Evolutionary conservation across 2,329 filamentous ascomycete species (phyloP).

Genomic region (Colletotrichum lindemuthianum): DNA sequence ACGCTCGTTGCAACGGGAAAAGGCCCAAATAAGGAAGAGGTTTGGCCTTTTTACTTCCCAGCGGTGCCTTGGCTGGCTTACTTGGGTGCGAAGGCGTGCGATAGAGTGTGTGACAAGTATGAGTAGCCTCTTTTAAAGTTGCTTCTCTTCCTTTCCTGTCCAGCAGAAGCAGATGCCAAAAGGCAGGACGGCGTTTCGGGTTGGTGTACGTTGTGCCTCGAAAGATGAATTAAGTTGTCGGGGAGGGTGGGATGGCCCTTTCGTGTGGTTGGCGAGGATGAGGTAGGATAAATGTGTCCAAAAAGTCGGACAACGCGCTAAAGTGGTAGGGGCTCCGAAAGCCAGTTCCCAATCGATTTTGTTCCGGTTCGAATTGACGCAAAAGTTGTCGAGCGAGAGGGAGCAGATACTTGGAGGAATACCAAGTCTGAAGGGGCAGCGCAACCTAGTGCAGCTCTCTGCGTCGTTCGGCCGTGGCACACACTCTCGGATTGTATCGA

Average conservation of each 20-base stretch:
- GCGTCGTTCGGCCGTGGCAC: conserved; percentile 21
- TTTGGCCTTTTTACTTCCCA: conserved; percentile 5
- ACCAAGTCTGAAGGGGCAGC: too few species aligned
- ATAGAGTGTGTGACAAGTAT: neutral
- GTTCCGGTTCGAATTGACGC: neutral
- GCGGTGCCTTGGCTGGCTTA: conserved; percentile 3
- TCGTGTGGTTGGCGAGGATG: conserved; percentile 3
- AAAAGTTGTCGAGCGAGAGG: neutral
- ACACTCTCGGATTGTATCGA: conserved; percentile 31
- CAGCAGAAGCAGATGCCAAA: conserved; percentile 35
- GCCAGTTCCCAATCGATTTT: conserved; percentile 18
- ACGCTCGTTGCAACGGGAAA: too few species aligned
- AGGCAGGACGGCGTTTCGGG: conserved; percentile 34
- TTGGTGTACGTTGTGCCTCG: conserved; percentile 34
- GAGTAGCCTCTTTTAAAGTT: conserved; percentile 23
- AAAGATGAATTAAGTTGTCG: conserved; percentile 34
- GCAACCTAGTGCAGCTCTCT: neutral
- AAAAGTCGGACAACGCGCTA: conserved; percentile 30
- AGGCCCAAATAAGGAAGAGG: conserved; percentile 6
- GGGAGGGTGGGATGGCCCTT: conserved; percentile 33
- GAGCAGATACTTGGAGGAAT: too few species aligned
- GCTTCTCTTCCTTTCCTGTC: conserved; percentile 32
- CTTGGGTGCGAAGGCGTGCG: too few species aligned
- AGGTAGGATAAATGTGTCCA: conserved; percentile 28
- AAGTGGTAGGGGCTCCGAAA: conserved; percentile 24